A percentile compares a stretch with the other conserved stretches of the same genome.
phyloP scores from a whole-genome alignment of 225 moss, liverwort and hornwort genomes.

The Lunularia cruciata region DNA sequence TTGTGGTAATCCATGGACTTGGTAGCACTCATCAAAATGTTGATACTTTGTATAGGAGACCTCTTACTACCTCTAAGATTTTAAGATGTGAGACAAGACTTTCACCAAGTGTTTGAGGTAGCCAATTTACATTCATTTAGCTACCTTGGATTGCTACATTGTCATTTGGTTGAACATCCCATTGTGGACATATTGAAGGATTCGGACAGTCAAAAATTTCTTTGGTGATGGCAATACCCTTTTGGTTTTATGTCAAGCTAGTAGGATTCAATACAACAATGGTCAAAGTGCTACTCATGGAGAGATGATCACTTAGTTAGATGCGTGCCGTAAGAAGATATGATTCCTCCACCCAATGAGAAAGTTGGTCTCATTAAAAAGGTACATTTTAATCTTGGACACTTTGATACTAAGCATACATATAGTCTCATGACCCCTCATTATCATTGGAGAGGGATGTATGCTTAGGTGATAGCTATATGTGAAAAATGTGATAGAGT shows the following conservation, averaged over 20 bases:
- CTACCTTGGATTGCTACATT: neutral
- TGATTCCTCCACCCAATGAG: neutral
- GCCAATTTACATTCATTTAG: neutral
- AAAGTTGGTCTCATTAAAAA: neutral
- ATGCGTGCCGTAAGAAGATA: neutral
- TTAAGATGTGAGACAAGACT: neutral
- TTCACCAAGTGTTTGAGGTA: neutral
- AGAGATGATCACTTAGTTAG: neutral
- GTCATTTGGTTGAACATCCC: neutral
- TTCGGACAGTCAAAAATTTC: neutral
- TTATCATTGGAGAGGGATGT: neutral
- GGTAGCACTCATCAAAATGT: constrained; percentile 13
- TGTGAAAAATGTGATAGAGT: constrained; percentile 17
- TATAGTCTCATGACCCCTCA: constrained; percentile 10
- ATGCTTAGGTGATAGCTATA: neutral
- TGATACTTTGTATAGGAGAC: constrained; percentile 6
- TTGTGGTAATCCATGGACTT: neutral
- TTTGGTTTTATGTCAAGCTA: neutral
- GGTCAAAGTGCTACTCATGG: neutral
- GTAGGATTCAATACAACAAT: neutral
- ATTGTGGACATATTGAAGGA: neutral
- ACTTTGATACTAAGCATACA: constrained; percentile 14
- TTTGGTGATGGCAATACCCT: neutral
- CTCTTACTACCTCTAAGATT: neutral
- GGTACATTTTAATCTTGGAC: constrained; percentile 15